phyloP scores from a whole-genome alignment of 768 basidiomycete species.

The Strobilomyces dryophilus region DNA sequence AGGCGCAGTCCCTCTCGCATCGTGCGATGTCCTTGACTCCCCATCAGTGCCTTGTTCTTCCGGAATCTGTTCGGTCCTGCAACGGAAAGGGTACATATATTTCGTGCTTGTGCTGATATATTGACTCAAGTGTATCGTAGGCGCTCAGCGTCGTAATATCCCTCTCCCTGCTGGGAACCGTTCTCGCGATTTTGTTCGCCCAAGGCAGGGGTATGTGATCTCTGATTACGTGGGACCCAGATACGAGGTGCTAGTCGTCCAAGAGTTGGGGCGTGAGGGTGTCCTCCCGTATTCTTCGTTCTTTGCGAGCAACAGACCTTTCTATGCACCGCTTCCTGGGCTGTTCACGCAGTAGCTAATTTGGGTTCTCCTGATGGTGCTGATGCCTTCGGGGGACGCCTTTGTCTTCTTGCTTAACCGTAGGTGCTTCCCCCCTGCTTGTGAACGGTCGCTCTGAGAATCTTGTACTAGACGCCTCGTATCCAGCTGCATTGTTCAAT shows the following conservation, averaged over 20 bases:
- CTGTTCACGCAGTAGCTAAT: conserved; percentile 59
- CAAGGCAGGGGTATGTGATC: conserved; percentile 55
- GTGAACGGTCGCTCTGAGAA: not conserved
- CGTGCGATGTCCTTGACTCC: not conserved
- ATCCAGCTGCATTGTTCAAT: conserved; percentile 56
- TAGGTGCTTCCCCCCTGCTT: conserved; percentile 28
- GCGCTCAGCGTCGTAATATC: conserved; percentile 58
- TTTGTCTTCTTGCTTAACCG: conserved; percentile 68
- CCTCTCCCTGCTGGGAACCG: conserved; percentile 59
- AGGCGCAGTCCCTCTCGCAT: not conserved
- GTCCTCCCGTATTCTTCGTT: conserved; percentile 61
- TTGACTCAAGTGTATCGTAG: conserved; percentile 30
- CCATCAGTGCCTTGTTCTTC: not conserved
- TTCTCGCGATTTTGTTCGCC: conserved; percentile 59
- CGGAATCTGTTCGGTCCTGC: not conserved
- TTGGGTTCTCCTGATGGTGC: conserved; percentile 50
- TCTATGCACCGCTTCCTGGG: conserved; percentile 60
- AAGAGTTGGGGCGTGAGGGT: conserved; percentile 71
- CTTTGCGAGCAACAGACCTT: conserved; percentile 70
- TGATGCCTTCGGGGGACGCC: conserved; percentile 67
- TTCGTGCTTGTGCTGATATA: not conserved
- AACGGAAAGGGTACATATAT: not conserved
- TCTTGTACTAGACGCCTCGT: conserved; percentile 49
- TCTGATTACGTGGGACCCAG: too few species aligned
- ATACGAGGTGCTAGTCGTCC: conserved; percentile 50